phyloP scores from a whole-genome alignment of 2,329 filamentous ascomycete genomes.

The Calonectria pteridis region DNA sequence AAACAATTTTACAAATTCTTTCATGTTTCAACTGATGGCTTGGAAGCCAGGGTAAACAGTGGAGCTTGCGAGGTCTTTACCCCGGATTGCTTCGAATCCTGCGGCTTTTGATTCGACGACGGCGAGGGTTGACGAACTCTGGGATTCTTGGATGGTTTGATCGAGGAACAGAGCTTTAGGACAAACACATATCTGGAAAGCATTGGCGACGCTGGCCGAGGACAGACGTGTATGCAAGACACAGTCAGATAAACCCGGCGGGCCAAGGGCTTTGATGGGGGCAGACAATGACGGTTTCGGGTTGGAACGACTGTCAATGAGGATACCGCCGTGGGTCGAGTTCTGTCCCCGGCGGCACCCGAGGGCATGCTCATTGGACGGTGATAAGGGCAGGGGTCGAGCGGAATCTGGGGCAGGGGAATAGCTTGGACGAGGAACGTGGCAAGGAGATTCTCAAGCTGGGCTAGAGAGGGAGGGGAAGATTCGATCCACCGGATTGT shows the following conservation, averaged over 20 bases:
- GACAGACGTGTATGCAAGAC: background rate
- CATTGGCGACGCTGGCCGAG: slow-evolving; percentile 8
- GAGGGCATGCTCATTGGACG: background rate
- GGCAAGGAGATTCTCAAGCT: slow-evolving; percentile 6
- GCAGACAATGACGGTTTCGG: background rate
- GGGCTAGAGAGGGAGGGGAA: background rate
- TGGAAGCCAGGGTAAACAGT: background rate
- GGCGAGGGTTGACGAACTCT: background rate
- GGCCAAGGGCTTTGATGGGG: background rate
- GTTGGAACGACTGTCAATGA: background rate
- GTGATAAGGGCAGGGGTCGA: background rate
- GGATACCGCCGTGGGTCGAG: slow-evolving; percentile 22
- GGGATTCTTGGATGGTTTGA: background rate
- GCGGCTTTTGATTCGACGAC: background rate
- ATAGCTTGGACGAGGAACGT: slow-evolving; percentile 1
- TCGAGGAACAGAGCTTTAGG: background rate
- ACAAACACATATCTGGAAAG: background rate
- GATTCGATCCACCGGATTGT: slow-evolving; percentile 3
- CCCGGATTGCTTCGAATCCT: slow-evolving; percentile 12
- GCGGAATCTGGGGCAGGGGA: slow-evolving; percentile 16
- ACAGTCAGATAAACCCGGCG: background rate
- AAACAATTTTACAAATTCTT: slow-evolving; percentile 15
- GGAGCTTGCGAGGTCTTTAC: background rate
- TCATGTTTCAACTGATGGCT: background rate
- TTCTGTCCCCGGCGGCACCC: slow-evolving; percentile 11